Evolutionary conservation across 2,329 filamentous ascomycete genomes (phyloP).

Genomic region (Arthrinium puccinioides): DNA sequence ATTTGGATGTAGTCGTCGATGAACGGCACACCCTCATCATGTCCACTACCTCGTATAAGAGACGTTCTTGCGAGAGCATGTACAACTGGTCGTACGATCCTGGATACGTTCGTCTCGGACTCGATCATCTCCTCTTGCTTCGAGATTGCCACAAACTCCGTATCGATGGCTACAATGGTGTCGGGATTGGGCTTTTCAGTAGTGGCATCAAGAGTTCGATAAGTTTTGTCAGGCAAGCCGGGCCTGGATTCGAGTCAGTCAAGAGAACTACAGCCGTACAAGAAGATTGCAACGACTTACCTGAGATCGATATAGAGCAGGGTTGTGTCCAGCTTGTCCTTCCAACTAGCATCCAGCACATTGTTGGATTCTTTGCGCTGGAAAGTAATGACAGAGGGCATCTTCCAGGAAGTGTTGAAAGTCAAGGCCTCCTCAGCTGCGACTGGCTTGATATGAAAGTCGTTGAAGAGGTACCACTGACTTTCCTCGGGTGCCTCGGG

Average conservation of each 20-base stretch:
- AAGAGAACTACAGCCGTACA: not conserved
- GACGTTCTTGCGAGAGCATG: constrained; percentile 91
- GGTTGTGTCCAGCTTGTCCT: constrained; percentile 72
- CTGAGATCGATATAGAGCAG: constrained; percentile 69
- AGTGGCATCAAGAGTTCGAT: constrained; percentile 47
- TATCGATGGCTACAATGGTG: constrained; percentile 82
- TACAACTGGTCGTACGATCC: constrained; percentile 85
- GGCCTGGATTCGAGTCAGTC: constrained; percentile 22
- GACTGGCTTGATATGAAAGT: constrained; percentile 82
- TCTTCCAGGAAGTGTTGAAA: constrained; percentile 89
- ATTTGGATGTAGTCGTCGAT: constrained; percentile 97
- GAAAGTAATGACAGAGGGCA: constrained; percentile 80
- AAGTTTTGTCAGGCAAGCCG: constrained; percentile 43
- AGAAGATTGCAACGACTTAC: constrained; percentile 25
- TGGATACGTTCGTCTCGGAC: constrained; percentile 74
- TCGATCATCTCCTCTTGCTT: constrained; percentile 95
- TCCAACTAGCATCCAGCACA: constrained; percentile 80
- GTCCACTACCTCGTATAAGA: constrained; percentile 73
- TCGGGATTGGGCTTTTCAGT: constrained; percentile 62
- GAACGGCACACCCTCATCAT: constrained; percentile 75
- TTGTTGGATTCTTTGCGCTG: constrained; percentile 79
- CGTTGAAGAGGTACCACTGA: constrained; percentile 95
- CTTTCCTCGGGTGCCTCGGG: constrained; percentile 50
- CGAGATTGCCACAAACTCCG: constrained; percentile 90
- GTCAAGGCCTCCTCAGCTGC: constrained; percentile 76